Base-by-base conservation (phyloP, 768 basidiomycete genomes). In the Candolleomyces eurysporus region DNA sequence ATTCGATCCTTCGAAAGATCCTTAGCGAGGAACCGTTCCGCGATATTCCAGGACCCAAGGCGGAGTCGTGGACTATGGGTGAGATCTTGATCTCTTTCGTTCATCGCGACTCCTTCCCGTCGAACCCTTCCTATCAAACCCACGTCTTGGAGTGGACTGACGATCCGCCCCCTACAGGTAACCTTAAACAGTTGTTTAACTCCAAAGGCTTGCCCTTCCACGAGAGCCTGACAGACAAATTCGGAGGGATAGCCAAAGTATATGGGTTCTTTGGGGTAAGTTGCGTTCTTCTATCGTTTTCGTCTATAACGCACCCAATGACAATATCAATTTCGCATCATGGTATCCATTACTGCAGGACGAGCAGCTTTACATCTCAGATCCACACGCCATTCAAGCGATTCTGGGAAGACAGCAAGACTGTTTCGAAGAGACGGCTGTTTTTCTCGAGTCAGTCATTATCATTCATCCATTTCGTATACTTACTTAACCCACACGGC, bases 401-500 rank as follows among this genome's bases (percentile, higher is more conserved):
- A 80, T 84, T 45, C 64, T 82, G 14, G 50, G 79, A 10, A 83
- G 81, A 63, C 83, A 84, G 43, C 79, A 80, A 62, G 73, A 79
- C 49, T 71, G 75, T 9, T 84, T 76, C 60, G 83, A 85, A 60
- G 81, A 81, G 58, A 76, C 80, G 0, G 63, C 71, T 0, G 73
- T 77, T 0, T 80, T 82, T 63, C 70, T 78, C 13, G 78, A 78
- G 84, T 84, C 62, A 45, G 78, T 65, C 14, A 8, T 59, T 16
- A 31, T 62, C 49, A 6, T 16, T 19, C 16, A 17, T 21, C 22
- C 51, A 60, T 40, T 60, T 49, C 26, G n/a, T 30, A 21, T 46
- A 32, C 13, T 26, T 26, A 26, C 26, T 26, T 26, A 26, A 26
- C 26, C 26, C 26, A 26, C 26, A 26, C 26, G 2, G 26, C 26